Conservation (phyloP, 1,284 basidiomycete genomes). For the Cryptococcus sp. region DNA sequence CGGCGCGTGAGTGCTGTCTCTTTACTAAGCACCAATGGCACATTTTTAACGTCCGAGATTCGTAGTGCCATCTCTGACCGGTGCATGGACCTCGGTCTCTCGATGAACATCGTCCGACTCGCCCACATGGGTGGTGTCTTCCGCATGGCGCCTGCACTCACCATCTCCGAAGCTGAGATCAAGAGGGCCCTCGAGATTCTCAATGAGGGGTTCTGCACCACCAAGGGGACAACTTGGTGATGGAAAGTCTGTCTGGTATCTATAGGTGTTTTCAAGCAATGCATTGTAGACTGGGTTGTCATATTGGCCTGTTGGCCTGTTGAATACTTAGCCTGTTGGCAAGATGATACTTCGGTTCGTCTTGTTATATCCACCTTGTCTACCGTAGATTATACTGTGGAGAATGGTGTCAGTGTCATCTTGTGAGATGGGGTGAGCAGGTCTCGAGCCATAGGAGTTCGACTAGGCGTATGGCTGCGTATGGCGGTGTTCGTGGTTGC, state of each 20-base stretch:
- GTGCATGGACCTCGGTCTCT: constrained; percentile 74
- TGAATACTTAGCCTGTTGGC: too few relatives aligned
- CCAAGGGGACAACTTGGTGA: constrained; percentile 18
- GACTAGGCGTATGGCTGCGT: too few relatives aligned
- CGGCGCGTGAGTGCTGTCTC: constrained; percentile 51
- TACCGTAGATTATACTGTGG: too few relatives aligned
- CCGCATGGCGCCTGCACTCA: constrained; percentile 62
- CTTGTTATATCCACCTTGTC: too few relatives aligned
- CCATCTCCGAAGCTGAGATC: constrained; percentile 60
- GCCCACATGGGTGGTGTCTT: constrained; percentile 55
- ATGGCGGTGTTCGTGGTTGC: too few relatives aligned
- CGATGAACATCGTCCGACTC: constrained; percentile 53
- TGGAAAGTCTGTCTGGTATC: constrained; percentile 52
- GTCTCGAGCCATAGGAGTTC: too few relatives aligned
- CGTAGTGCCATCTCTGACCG: constrained; percentile 52
- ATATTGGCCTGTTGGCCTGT: too few relatives aligned
- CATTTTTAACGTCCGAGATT: constrained; percentile 13
- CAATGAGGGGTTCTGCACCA: constrained; percentile 48
- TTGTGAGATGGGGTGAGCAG: too few relatives aligned
- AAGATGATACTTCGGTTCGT: too few relatives aligned
- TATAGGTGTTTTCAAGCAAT: too few relatives aligned
- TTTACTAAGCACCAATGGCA: constrained; percentile 62
- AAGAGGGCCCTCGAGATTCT: constrained; percentile 58
- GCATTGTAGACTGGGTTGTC: too few relatives aligned
- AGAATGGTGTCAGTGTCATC: too few relatives aligned